These are phyloP conservation scores for Neonectria coccinea DNA, from an alignment of 2,329 filamentous ascomycete genomes.

Conservation along the genomic window DNA sequence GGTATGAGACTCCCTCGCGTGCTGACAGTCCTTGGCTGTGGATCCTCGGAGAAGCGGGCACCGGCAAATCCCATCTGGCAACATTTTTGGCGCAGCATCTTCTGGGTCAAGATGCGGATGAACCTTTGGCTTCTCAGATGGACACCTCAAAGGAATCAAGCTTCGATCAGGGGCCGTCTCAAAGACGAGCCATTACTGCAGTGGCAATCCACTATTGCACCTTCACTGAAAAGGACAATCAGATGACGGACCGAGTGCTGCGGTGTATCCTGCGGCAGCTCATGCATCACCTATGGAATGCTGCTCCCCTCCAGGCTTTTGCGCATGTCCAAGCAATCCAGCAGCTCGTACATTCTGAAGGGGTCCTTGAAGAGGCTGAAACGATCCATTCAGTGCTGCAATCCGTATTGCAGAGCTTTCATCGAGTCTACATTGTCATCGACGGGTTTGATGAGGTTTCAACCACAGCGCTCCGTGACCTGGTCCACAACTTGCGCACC, in stretches of 20 bases:
- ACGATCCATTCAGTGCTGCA: background rate
- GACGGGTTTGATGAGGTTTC: conserved; percentile 1
- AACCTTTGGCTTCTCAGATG: background rate
- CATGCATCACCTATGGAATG: background rate
- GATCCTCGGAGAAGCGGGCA: conserved; percentile 5
- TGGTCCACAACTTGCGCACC: background rate
- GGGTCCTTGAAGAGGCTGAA: background rate
- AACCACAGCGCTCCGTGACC: background rate
- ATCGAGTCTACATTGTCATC: background rate
- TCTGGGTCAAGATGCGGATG: background rate
- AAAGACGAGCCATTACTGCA: background rate
- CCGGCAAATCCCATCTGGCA: conserved; percentile 7
- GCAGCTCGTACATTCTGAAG: background rate
- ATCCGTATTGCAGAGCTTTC: background rate
- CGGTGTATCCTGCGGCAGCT: conserved; percentile 4
- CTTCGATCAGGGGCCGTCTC: background rate
- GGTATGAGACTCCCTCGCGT: background rate
- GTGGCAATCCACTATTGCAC: conserved; percentile 7
- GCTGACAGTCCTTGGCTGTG: background rate
- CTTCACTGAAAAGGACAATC: background rate
- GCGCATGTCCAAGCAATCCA: background rate
- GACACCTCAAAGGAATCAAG: background rate
- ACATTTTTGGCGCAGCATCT: background rate
- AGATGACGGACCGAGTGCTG: conserved; percentile 1
- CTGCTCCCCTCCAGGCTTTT: background rate